Evolutionary conservation across 169 alveolate genomes (phyloP).

Genomic region (Eimeria falciformis): DNA sequence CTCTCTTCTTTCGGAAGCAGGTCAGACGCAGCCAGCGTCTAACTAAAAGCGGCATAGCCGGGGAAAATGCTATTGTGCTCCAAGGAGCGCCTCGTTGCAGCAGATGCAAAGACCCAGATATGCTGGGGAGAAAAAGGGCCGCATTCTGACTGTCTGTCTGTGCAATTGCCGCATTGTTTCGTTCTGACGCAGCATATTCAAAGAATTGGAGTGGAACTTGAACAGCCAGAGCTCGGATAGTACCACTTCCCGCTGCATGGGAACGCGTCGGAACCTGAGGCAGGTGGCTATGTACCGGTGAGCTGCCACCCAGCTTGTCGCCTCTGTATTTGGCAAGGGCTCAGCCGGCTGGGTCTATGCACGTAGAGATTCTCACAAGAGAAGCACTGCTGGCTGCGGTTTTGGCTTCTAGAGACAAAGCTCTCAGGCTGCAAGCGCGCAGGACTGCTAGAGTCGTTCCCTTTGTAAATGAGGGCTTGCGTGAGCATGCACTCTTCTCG

Average conservation of each 20-base stretch:
- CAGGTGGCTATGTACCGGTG: neutral
- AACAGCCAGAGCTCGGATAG: neutral
- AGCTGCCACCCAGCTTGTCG: too few relatives aligned
- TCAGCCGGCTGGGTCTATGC: too few relatives aligned
- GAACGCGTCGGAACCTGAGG: neutral
- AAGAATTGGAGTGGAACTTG: neutral
- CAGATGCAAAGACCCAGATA: too few relatives aligned
- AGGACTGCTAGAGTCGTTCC: neutral
- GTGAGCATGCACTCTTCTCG: too few relatives aligned
- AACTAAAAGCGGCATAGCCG: neutral
- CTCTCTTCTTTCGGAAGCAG: neutral
- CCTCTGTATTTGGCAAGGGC: too few relatives aligned
- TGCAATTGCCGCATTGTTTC: neutral
- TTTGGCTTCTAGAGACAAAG: too few relatives aligned
- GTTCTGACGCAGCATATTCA: neutral
- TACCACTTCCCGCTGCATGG: neutral
- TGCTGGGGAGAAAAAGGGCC: too few relatives aligned
- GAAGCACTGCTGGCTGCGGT: too few relatives aligned
- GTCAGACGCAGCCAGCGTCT: neutral
- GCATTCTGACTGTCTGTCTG: neutral
- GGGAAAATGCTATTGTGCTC: neutral
- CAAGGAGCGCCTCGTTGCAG: too few relatives aligned
- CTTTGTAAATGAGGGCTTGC: too few relatives aligned
- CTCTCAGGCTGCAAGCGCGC: too few relatives aligned
- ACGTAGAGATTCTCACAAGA: too few relatives aligned